Conservation (phyloP, 306 rosid genomes). For the Sicyos edulis region DNA sequence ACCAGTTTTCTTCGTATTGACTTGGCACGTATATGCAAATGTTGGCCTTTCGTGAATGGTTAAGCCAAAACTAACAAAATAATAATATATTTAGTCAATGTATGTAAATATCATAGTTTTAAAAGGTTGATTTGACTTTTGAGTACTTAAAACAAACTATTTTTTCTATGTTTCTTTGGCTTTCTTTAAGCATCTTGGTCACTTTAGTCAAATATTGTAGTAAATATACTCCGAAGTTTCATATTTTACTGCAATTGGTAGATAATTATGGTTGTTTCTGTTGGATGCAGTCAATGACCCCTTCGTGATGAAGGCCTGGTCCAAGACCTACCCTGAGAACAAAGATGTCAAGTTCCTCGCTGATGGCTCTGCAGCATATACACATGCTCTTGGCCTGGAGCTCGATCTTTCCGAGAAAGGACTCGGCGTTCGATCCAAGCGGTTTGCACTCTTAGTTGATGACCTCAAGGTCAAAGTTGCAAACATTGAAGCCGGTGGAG, state of each 20-base stretch:
- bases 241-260: not conserved
- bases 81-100: not conserved
- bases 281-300: conserved; percentile 73
- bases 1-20: no score
- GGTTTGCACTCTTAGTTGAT: conserved; percentile 76
- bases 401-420: conserved; percentile 79
- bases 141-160: not conserved
- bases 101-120: not conserved
- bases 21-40: no score
- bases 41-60: conserved; percentile 5
- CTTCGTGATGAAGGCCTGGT: conserved; percentile 86
- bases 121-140: not conserved
- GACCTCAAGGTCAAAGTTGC: conserved; percentile 81
- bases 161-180: not conserved
- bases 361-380: conserved; percentile 81
- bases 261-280: not conserved
- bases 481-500: conserved; percentile 73
- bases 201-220: not conserved
- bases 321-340: conserved; percentile 75
- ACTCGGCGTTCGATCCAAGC: conserved; percentile 65
- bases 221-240: not conserved
- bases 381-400: conserved; percentile 74
- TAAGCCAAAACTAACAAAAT: not conserved
- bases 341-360: conserved; percentile 84
- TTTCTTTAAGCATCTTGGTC: not conserved